Conservation (phyloP, 2,329 filamentous ascomycete species). For the Fusarium albidum region DNA sequence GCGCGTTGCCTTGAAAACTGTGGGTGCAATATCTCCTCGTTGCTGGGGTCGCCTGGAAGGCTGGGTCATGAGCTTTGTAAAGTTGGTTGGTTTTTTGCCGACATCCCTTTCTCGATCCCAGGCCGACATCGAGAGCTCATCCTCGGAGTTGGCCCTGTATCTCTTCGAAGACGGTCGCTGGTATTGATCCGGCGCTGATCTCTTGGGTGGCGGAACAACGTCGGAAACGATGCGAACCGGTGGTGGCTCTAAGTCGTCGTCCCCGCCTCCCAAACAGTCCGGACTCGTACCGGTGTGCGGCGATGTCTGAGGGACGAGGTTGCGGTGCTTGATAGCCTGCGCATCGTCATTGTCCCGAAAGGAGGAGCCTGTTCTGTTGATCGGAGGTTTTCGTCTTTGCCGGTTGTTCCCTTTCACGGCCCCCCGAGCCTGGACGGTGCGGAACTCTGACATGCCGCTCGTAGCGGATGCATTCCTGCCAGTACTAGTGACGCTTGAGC, state of each 20-base stretch:
- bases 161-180: conserved; percentile 17
- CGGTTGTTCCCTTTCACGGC: conserved; percentile 1
- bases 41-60: conserved; percentile 1
- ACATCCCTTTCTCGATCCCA: background rate
- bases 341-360: conserved; percentile 18
- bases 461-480: conserved; percentile 20
- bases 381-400: conserved; percentile 14
- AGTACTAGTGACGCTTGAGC: conserved; percentile 25
- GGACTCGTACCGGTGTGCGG: conserved; percentile 27
- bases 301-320: conserved; percentile 21
- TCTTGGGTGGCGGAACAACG: conserved; percentile 14
- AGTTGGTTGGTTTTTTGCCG: conserved; percentile 23
- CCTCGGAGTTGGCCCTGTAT: conserved; percentile 36
- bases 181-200: conserved; percentile 9
- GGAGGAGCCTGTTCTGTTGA: background rate
- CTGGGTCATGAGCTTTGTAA: conserved; percentile 17
- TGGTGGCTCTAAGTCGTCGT: conserved; percentile 20
- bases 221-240: conserved; percentile 37
- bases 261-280: conserved; percentile 31
- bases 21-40: conserved; percentile 42
- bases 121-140: conserved; percentile 39
- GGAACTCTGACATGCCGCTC: conserved; percentile 30
- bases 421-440: conserved; percentile 23
- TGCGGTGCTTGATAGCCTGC: conserved; percentile 19
- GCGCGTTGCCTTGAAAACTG: conserved; percentile 20